Percentiles rank a stretch among this genome's conserved stretches.
These are phyloP conservation scores for Fraxinus angustifolia DNA, from an alignment of 305 asterid species.

Conservation along the genomic window DNA sequence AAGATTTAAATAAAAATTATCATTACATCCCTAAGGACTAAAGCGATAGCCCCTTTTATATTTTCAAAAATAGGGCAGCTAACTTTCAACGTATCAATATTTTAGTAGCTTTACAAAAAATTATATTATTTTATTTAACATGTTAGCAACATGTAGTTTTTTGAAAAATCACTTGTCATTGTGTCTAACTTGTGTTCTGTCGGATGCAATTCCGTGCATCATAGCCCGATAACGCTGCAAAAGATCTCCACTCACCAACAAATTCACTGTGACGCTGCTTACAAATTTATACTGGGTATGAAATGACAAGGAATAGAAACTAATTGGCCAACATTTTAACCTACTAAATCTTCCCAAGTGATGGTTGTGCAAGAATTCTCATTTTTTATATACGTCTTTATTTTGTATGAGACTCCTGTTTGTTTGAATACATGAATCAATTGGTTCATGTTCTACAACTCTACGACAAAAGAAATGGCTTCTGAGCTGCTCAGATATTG, in stretches of 20 bases:
- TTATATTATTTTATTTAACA: too few relatives aligned
- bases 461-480: conserved; percentile 18
- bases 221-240: not conserved
- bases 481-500: conserved; percentile 31
- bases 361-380: conserved; percentile 8
- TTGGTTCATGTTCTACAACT: conserved; percentile 20
- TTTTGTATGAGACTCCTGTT: not conserved
- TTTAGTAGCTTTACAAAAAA: not conserved
- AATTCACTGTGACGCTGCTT: not conserved
- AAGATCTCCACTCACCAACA: not conserved
- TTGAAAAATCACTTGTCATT: not conserved
- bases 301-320: not conserved
- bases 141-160: not conserved
- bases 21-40: not conserved
- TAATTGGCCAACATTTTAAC: not conserved
- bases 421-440: conserved; percentile 7
- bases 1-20: too few relatives aligned
- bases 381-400: not conserved
- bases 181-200: not conserved
- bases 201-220: not conserved
- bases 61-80: not conserved
- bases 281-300: not conserved
- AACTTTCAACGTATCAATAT: not conserved
- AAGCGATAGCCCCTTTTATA: not conserved
- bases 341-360: not conserved